A percentile compares a stretch with the other conserved stretches of the same genome.
Evolutionary conservation across 2,329 filamentous ascomycete species (phyloP).

Genomic region (Colletotrichum orchidophilum): DNA sequence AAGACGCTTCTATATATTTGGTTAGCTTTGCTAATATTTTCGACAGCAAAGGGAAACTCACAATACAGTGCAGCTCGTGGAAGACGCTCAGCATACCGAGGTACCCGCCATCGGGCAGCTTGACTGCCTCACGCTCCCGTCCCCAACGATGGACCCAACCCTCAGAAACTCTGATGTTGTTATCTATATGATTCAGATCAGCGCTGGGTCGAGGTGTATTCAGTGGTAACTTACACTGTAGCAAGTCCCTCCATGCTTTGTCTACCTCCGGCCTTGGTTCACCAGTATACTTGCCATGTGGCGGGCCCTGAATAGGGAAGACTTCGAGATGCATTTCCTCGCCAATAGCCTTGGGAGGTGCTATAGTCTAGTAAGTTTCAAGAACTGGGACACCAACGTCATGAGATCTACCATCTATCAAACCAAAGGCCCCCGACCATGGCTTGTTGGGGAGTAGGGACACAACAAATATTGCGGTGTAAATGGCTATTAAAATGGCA

Average conservation of each 20-base stretch:
- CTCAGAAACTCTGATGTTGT: slow-evolving; percentile 29
- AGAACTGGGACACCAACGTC: too few species aligned
- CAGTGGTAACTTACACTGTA: slow-evolving; percentile 3
- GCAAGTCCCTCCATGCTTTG: slow-evolving; percentile 26
- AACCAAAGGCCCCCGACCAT: slow-evolving; percentile 1
- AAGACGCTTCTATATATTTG: slow-evolving; percentile 11
- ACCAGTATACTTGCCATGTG: slow-evolving; percentile 27
- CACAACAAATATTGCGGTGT: slow-evolving; percentile 12
- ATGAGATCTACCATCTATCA: slow-evolving; percentile 17
- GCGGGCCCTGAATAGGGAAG: slow-evolving; percentile 29
- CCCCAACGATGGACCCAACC: slow-evolving; percentile 30
- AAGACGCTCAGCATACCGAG: slow-evolving; percentile 31
- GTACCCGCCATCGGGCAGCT: slow-evolving; percentile 30
- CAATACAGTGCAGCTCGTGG: slow-evolving; percentile 31
- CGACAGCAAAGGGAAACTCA: neutral
- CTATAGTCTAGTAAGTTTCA: neutral
- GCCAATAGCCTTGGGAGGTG: slow-evolving; percentile 11
- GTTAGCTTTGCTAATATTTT: neutral
- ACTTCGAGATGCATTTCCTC: slow-evolving; percentile 25
- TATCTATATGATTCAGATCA: neutral
- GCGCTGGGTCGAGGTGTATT: accelerated
- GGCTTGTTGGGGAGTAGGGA: neutral
- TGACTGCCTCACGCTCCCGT: slow-evolving; percentile 26
- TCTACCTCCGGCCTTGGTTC: slow-evolving; percentile 28
- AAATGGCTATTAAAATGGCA: neutral